Conservation (phyloP, 768 basidiomycete species). For the Lactifluus volemus region DNA sequence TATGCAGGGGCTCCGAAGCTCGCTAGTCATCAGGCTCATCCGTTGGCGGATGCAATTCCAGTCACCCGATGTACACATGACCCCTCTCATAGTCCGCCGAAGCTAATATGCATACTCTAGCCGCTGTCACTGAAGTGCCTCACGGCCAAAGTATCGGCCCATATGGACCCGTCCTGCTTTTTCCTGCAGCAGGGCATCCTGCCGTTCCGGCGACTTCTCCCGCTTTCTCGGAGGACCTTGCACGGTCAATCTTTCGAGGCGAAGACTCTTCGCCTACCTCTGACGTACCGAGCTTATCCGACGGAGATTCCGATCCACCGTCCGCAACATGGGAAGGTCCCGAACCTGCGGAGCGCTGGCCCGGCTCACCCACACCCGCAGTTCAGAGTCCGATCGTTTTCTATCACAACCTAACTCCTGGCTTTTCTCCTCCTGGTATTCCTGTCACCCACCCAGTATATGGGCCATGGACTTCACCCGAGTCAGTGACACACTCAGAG, state of each 20-base stretch:
- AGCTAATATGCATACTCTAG: background rate
- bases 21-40: background rate
- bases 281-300: constrained; percentile 17
- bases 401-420: constrained; percentile 4
- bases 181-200: background rate
- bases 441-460: constrained; percentile 7
- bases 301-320: constrained; percentile 14
- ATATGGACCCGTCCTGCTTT: background rate
- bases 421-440: constrained; percentile 1
- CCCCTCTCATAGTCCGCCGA: background rate
- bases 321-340: constrained; percentile 13
- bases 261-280: constrained; percentile 3
- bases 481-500: background rate
- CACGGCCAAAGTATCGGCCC: background rate
- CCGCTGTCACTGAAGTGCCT: background rate
- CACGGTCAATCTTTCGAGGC: constrained; percentile 1
- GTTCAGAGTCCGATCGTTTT: constrained; percentile 1
- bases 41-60: background rate
- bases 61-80: background rate
- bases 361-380: constrained; percentile 9
- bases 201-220: background rate
- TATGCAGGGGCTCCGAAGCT: background rate
- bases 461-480: background rate
- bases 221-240: background rate
- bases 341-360: constrained; percentile 18